A percentile compares a stretch with the other conserved stretches of the same genome.
Evolutionary conservation across 2,329 filamentous ascomycete genomes (phyloP).

Genomic region (Exophiala aquamarina): DNA sequence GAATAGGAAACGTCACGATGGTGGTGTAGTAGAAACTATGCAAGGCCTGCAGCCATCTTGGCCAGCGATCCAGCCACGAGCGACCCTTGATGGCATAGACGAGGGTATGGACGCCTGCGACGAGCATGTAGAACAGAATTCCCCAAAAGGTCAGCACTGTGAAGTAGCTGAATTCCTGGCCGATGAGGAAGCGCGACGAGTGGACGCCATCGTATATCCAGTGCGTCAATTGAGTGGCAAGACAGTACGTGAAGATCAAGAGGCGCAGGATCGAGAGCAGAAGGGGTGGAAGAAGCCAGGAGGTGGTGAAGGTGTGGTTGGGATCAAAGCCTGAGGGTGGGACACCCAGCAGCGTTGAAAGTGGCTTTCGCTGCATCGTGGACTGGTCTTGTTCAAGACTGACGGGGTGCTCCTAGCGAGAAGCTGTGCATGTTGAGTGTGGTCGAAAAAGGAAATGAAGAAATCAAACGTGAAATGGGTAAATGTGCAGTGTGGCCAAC

Average conservation of each 20-base stretch:
- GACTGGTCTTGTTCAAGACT: background rate
- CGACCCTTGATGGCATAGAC: constrained; percentile 59
- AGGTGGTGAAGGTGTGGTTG: constrained; percentile 71
- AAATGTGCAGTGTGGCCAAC: no score
- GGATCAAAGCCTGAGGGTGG: constrained; percentile 23
- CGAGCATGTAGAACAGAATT: constrained; percentile 73
- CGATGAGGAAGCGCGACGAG: constrained; percentile 33
- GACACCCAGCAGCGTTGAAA: constrained; percentile 10
- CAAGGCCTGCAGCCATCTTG: constrained; percentile 62
- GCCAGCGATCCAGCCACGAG: constrained; percentile 57
- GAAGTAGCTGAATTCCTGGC: constrained; percentile 74
- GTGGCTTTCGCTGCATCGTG: constrained; percentile 6
- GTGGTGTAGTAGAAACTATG: constrained; percentile 66
- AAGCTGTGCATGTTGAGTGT: no score
- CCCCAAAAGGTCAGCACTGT: constrained; percentile 82
- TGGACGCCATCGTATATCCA: constrained; percentile 20
- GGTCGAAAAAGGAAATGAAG: no score
- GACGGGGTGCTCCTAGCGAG: no score
- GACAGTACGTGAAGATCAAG: constrained; percentile 61
- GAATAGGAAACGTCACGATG: constrained; percentile 62
- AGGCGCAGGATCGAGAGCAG: constrained; percentile 46
- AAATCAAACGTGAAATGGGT: no score
- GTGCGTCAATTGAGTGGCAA: constrained; percentile 62
- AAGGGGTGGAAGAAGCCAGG: constrained; percentile 70
- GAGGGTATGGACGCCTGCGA: constrained; percentile 67